Conservation (phyloP, 345 rosid species). For the Populus tremula region DNA sequence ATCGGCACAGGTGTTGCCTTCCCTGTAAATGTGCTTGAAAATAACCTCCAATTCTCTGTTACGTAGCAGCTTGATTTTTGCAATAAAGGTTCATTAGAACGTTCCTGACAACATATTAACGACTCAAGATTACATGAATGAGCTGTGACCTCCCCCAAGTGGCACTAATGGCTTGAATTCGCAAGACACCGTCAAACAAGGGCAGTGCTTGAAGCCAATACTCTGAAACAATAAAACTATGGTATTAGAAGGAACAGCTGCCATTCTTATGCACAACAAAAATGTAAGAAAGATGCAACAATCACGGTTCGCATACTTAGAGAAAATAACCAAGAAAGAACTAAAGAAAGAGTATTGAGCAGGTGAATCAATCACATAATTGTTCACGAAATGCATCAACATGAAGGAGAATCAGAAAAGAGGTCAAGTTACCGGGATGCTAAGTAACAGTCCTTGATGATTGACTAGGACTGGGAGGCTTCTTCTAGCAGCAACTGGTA, state of each 20-base stretch:
- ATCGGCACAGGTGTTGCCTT: too few relatives aligned
- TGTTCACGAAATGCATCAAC: background rate
- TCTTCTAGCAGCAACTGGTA: conserved; percentile 70
- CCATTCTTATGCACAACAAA: background rate
- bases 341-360: background rate
- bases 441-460: conserved; percentile 48
- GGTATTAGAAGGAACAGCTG: background rate
- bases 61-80: too few relatives aligned
- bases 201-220: conserved; percentile 67
- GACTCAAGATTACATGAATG: conserved; percentile 44
- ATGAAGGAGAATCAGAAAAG: background rate
- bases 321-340: background rate
- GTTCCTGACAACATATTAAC: too few relatives aligned
- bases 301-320: too few relatives aligned
- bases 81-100: too few relatives aligned
- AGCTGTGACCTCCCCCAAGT: conserved; percentile 73
- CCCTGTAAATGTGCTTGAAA: too few relatives aligned
- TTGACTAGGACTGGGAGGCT: conserved; percentile 71
- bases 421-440: conserved; percentile 62
- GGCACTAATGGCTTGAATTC: conserved; percentile 75
- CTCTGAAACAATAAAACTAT: conserved; percentile 42
- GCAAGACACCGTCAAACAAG: conserved; percentile 48
- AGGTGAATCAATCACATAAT: background rate
- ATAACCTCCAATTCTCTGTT: too few relatives aligned
- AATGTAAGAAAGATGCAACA: background rate